phyloP scores from a whole-genome alignment of 257 asterid genomes.

The Solanum neorickii region DNA sequence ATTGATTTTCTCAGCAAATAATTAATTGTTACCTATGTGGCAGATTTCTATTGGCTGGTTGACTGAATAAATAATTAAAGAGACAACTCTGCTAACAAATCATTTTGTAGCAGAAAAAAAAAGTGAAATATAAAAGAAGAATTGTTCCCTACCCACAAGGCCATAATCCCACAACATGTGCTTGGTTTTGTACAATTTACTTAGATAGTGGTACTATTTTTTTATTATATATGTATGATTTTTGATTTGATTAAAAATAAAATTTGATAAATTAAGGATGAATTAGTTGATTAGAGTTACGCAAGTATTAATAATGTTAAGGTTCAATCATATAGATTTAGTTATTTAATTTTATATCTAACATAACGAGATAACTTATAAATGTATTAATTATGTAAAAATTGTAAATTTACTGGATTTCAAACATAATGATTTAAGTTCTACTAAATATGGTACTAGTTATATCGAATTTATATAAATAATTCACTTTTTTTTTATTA shows the following conservation, averaged over 20 bases:
- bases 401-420: not conserved
- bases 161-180: not conserved
- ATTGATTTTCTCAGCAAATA: not conserved
- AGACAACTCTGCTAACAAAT: not conserved
- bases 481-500: not conserved
- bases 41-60: not conserved
- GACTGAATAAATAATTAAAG: not conserved
- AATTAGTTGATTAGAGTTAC: not conserved
- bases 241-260: not conserved
- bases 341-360: not conserved
- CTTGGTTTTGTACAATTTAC: not conserved
- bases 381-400: not conserved
- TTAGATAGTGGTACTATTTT: not conserved
- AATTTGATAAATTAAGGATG: not conserved
- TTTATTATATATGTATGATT: not conserved
- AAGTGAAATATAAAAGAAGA: not conserved
- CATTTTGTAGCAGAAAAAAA: not conserved
- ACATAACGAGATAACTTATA: not conserved
- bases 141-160: not conserved
- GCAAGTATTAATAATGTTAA: not conserved
- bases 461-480: not conserved
- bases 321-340: not conserved
- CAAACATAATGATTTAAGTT: not conserved
- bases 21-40: not conserved
- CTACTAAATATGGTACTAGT: not conserved